A percentile compares a stretch with the other conserved stretches of the same genome.
Conservation (phyloP, 1,284 basidiomycete genomes). For the Ceraceosorus guamensis region DNA sequence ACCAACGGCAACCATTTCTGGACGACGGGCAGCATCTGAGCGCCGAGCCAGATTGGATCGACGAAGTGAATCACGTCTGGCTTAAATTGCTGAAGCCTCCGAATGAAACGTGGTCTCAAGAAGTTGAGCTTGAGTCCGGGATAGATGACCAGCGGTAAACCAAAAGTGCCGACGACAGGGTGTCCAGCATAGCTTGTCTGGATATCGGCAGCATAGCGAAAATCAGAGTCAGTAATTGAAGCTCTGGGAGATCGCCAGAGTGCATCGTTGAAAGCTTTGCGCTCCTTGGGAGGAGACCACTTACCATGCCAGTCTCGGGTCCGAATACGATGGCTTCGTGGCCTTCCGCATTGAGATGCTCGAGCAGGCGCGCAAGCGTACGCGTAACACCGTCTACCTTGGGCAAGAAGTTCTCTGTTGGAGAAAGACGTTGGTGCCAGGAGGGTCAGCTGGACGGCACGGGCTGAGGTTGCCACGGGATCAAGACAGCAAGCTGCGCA, state of each 20-base stretch:
- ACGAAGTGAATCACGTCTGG: conserved; percentile 54
- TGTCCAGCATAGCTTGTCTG: conserved; percentile 54
- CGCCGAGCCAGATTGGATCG: conserved; percentile 58
- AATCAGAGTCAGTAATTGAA: neutral
- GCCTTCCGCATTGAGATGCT: conserved; percentile 55
- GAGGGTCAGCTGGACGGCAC: no score
- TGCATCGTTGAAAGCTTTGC: neutral
- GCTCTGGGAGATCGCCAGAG: neutral
- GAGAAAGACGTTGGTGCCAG: neutral
- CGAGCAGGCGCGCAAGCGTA: conserved; percentile 56
- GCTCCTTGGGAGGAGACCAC: conserved; percentile 9
- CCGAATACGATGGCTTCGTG: conserved; percentile 57
- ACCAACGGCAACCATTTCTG: conserved; percentile 49
- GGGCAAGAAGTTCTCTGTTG: conserved; percentile 56
- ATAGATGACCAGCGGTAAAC: conserved; percentile 56
- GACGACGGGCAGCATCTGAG: conserved; percentile 46
- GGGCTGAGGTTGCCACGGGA: neutral
- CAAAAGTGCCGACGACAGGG: conserved; percentile 56
- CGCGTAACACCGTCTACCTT: conserved; percentile 58
- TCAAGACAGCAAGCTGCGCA: neutral
- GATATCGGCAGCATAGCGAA: no score
- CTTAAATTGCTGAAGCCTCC: conserved; percentile 50
- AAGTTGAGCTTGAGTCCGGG: conserved; percentile 59
- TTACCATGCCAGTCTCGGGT: conserved; percentile 54
- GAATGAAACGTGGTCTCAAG: conserved; percentile 55